Conservation (phyloP, 257 asterid genomes). For the Henckelia pumila region DNA sequence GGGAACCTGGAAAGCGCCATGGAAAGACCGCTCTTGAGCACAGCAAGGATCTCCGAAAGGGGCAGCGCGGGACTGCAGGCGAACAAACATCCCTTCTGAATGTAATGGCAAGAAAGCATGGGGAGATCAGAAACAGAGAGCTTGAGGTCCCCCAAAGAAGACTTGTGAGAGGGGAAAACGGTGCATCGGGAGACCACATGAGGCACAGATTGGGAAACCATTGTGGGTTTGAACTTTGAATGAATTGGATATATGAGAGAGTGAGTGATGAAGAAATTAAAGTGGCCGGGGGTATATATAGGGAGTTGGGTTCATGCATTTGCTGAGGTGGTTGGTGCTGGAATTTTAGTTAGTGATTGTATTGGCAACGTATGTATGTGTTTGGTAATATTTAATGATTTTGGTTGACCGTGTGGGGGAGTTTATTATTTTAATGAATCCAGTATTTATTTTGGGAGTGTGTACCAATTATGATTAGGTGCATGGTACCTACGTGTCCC, state of each 20-base stretch:
- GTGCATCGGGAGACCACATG: constrained; percentile 26
- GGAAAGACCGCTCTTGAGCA: constrained; percentile 29
- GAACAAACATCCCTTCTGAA: constrained; percentile 36
- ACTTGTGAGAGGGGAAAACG: constrained; percentile 25
- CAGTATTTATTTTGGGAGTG: too few relatives aligned
- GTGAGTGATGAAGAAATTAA: too few relatives aligned
- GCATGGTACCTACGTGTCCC: not conserved
- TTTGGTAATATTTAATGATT: not conserved
- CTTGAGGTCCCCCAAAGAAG: constrained; percentile 25
- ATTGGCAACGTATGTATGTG: not conserved
- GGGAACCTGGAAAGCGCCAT: constrained; percentile 39
- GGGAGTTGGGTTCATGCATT: constrained; percentile 29
- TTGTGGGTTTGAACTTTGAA: too few relatives aligned
- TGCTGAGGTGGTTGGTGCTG: constrained; percentile 5
- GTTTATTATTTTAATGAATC: too few relatives aligned
- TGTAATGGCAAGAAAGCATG: constrained; percentile 50
- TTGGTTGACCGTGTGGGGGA: not conserved
- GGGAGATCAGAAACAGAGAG: constrained; percentile 48
- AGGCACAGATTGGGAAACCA: constrained; percentile 25
- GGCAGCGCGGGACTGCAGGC: constrained; percentile 28
- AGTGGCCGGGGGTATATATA: constrained; percentile 12
- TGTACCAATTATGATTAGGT: not conserved
- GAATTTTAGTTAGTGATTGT: not conserved
- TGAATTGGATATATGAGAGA: too few relatives aligned
- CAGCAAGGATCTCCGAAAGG: constrained; percentile 16